These are phyloP conservation scores for Albugo candida DNA, from an alignment of 352 stramenopile species.

Conservation along the genomic window DNA sequence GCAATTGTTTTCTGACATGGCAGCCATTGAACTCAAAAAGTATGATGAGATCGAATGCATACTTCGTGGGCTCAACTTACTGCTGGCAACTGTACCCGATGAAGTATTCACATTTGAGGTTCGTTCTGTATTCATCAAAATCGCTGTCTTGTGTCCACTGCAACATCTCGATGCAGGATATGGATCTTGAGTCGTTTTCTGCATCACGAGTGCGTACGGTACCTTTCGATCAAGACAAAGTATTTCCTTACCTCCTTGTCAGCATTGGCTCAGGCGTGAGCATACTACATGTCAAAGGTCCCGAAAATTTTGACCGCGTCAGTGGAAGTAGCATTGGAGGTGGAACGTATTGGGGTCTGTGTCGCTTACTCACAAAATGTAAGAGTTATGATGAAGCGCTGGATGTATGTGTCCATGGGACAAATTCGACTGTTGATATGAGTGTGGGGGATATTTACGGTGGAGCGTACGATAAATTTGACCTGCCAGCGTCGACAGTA, in stretches of 20 bases:
- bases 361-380: conserved; percentile 84
- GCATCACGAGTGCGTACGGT: conserved; percentile 63
- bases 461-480: conserved; percentile 87
- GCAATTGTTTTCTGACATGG: conserved; percentile 39
- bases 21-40: conserved; percentile 67
- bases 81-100: conserved; percentile 87
- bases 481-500: conserved; percentile 79
- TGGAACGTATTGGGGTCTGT: conserved; percentile 98
- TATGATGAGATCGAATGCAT: conserved; percentile 93
- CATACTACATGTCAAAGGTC: conserved; percentile 87
- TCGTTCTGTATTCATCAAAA: background rate
- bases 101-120: conserved; percentile 97
- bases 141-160: background rate
- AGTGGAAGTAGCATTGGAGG: conserved; percentile 96
- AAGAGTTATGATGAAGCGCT: conserved; percentile 69
- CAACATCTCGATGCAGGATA: conserved; percentile 23
- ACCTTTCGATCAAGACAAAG: conserved; percentile 47
- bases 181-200: conserved; percentile 55
- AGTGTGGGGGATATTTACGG: conserved; percentile 99
- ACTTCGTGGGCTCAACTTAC: conserved; percentile 93
- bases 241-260: conserved; percentile 85
- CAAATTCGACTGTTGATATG: conserved; percentile 86
- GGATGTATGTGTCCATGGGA: conserved; percentile 56
- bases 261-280: conserved; percentile 97
- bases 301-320: conserved; percentile 90